Conservation (phyloP, 495 filamentous ascomycete species). For the Xylaria castorea region DNA sequence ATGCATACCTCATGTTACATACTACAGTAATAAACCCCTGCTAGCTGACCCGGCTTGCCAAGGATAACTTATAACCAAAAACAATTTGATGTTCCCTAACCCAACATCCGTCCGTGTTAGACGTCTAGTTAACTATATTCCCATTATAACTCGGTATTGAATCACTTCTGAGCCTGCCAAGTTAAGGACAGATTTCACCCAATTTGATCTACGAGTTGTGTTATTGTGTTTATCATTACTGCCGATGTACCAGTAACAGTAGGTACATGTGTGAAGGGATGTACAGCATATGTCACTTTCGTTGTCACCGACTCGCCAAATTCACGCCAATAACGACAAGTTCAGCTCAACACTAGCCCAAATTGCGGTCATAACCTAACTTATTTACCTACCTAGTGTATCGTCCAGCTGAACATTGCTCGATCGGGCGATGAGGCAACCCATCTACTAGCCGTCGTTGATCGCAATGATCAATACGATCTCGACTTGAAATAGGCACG, state of each 20-base stretch:
- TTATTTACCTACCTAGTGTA: background rate
- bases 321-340: background rate
- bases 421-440: background rate
- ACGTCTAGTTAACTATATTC: background rate
- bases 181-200: background rate
- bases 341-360: conserved; percentile 8
- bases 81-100: background rate
- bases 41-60: background rate
- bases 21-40: background rate
- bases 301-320: background rate
- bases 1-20: too few species aligned
- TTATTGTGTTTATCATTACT: background rate
- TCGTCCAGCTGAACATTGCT: background rate
- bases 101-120: background rate
- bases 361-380: background rate
- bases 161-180: background rate
- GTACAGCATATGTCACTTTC: background rate
- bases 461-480: background rate
- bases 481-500: background rate
- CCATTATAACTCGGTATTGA: background rate
- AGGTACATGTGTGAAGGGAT: background rate
- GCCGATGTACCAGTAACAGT: background rate
- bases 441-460: background rate
- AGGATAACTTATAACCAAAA: background rate
- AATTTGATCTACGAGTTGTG: background rate